phyloP scores from a whole-genome alignment of 345 rosid species.

The Populus deltoides region DNA sequence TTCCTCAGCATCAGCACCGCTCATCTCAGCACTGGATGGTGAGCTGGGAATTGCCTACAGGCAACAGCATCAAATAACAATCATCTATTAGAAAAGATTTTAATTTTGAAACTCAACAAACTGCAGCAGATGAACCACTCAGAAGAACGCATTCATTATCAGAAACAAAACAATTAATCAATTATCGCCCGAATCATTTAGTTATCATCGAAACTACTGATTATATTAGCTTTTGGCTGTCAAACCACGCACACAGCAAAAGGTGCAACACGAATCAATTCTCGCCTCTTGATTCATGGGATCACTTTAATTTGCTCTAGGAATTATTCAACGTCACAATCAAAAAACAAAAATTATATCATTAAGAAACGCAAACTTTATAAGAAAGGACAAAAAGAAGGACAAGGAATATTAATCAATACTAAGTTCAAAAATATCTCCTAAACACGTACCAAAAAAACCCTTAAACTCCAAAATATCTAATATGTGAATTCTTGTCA shows the following conservation, averaged over 20 bases:
- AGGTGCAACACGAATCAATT: neutral
- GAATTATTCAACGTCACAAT: neutral
- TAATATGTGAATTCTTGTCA: neutral
- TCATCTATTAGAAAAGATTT: neutral
- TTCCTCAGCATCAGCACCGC: constrained; percentile 36
- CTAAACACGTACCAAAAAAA: neutral
- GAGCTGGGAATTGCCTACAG: constrained; percentile 67
- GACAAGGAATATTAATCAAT: neutral
- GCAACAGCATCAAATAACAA: constrained; percentile 3
- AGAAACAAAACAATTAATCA: neutral
- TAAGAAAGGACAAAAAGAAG: neutral
- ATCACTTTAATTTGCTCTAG: neutral
- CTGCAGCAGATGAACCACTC: neutral
- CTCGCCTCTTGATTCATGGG: neutral
- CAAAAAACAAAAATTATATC: neutral
- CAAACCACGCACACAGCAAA: neutral
- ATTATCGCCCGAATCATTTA: neutral
- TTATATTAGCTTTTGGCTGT: neutral
- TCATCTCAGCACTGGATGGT: constrained; percentile 51
- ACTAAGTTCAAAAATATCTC: neutral
- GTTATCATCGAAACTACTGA: neutral
- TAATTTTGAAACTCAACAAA: neutral
- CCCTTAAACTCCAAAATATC: neutral
- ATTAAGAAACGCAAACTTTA: neutral
- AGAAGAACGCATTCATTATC: neutral